Evolutionary conservation across 1,284 basidiomycete species (phyloP).

Genomic region (Cutaneotrichosporon sp.): DNA sequence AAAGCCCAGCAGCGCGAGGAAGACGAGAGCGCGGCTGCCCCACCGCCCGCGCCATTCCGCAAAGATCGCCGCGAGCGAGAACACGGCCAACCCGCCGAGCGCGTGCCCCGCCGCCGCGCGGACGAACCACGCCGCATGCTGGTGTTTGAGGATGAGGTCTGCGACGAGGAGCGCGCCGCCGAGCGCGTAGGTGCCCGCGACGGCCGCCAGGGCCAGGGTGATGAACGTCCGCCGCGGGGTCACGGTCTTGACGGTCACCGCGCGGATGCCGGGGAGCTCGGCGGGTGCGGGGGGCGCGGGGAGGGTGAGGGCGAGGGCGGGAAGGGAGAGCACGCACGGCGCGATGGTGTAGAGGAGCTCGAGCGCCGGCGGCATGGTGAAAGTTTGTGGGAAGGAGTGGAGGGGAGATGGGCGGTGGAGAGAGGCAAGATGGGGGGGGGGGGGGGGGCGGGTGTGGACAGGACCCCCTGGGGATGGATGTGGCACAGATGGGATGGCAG

Average conservation of each 20-base stretch:
- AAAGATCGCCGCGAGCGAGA: conserved; percentile 35
- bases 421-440: background rate
- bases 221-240: conserved; percentile 43
- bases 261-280: conserved; percentile 36
- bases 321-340: conserved; percentile 39
- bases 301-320: conserved; percentile 30
- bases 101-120: conserved; percentile 25
- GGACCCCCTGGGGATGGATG: background rate
- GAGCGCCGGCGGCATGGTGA: conserved; percentile 23
- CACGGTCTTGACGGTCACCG: conserved; percentile 42
- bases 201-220: conserved; percentile 33
- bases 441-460: background rate
- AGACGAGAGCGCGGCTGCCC: conserved; percentile 33
- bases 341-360: conserved; percentile 21
- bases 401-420: background rate
- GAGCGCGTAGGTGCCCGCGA: conserved; percentile 32
- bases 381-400: background rate
- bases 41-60: conserved; percentile 41
- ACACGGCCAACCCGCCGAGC: conserved; percentile 39
- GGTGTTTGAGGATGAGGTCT: conserved; percentile 26
- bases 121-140: conserved; percentile 21
- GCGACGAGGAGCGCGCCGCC: conserved; percentile 35
- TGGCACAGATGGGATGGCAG: background rate
- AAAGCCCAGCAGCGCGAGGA: conserved; percentile 35
- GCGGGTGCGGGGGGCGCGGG: conserved; percentile 8